Percentiles rank a stretch among this genome's conserved stretches.
Conservation (phyloP, 2,329 filamentous ascomycete genomes). For the Dactylella cylindrospora region DNA sequence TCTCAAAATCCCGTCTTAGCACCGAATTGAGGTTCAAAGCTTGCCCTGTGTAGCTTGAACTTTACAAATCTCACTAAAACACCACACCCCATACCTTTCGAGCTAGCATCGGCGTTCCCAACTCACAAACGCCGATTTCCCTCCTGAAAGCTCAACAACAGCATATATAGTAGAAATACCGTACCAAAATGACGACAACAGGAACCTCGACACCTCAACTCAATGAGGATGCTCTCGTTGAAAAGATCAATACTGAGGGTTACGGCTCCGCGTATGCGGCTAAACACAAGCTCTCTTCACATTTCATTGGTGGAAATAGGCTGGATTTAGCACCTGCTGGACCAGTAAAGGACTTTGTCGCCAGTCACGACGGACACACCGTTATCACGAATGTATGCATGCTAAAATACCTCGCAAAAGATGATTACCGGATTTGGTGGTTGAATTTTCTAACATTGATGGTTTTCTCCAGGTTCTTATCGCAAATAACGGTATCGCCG, state of each 20-base stretch:
- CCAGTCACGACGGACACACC: slow-evolving; percentile 85
- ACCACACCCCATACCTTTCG: too few relatives aligned
- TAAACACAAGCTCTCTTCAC: slow-evolving; percentile 78
- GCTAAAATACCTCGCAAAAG: neutral
- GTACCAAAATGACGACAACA: slow-evolving; percentile 52
- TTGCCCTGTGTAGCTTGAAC: too few relatives aligned
- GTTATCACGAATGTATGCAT: slow-evolving; percentile 90
- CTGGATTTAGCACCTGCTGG: slow-evolving; percentile 77
- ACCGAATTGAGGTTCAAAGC: too few relatives aligned
- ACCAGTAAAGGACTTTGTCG: slow-evolving; percentile 94
- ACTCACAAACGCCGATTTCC: too few relatives aligned
- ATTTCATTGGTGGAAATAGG: slow-evolving; percentile 95
- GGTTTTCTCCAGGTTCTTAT: slow-evolving; percentile 77
- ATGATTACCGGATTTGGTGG: neutral
- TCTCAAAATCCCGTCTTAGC: too few relatives aligned
- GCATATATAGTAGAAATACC: too few relatives aligned
- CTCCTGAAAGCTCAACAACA: too few relatives aligned
- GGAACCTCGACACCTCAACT: slow-evolving; percentile 43
- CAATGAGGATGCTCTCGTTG: slow-evolving; percentile 1
- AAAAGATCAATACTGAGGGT: slow-evolving; percentile 55
- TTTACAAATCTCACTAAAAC: too few relatives aligned
- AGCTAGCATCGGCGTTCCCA: too few relatives aligned
- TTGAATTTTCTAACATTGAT: neutral
- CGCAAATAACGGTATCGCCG: slow-evolving; percentile 99
- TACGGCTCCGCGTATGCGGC: slow-evolving; percentile 69